Conservation (phyloP, 2,329 filamentous ascomycete species). For the Pyrenochaeta sp. region DNA sequence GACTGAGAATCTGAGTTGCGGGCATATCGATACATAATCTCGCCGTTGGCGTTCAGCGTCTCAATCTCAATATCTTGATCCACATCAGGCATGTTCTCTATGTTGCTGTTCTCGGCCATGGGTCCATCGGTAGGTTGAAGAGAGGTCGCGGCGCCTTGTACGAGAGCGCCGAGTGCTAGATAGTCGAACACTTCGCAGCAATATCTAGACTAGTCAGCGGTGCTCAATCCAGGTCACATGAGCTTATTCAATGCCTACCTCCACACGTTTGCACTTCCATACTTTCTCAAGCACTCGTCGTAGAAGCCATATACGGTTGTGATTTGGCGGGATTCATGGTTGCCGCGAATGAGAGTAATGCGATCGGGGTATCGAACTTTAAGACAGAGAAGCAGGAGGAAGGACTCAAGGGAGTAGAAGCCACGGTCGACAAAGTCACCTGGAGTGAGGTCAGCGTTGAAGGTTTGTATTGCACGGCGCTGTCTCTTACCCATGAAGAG, state of each 20-base stretch:
- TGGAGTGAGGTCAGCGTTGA: constrained; percentile 43
- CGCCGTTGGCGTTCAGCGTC: constrained; percentile 83
- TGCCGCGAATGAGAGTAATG: constrained; percentile 93
- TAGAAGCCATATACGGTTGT: constrained; percentile 98
- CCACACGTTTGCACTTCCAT: constrained; percentile 97
- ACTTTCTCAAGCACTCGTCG: constrained; percentile 95
- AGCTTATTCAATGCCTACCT: constrained; percentile 32
- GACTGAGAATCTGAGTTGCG: constrained; percentile 54
- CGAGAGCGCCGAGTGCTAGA: constrained; percentile 86
- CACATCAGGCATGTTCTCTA: constrained; percentile 56
- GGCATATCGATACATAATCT: constrained; percentile 76
- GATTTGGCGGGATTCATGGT: constrained; percentile 96
- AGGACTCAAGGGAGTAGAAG: constrained; percentile 97
- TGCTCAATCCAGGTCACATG: too few relatives aligned
- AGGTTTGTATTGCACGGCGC: background rate
- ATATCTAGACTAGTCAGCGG: constrained; percentile 53
- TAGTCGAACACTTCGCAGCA: constrained; percentile 99
- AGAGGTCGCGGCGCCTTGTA: constrained; percentile 79
- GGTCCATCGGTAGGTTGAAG: constrained; percentile 68
- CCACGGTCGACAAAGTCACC: constrained; percentile 97
- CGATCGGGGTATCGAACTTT: constrained; percentile 98
- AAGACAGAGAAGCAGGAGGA: constrained; percentile 91
- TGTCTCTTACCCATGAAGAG: constrained; percentile 81
- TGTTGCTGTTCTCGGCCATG: constrained; percentile 59
- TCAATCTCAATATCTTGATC: constrained; percentile 89